Conservation (phyloP, 768 basidiomycete species). For the Sporobolomyces phaffii region DNA sequence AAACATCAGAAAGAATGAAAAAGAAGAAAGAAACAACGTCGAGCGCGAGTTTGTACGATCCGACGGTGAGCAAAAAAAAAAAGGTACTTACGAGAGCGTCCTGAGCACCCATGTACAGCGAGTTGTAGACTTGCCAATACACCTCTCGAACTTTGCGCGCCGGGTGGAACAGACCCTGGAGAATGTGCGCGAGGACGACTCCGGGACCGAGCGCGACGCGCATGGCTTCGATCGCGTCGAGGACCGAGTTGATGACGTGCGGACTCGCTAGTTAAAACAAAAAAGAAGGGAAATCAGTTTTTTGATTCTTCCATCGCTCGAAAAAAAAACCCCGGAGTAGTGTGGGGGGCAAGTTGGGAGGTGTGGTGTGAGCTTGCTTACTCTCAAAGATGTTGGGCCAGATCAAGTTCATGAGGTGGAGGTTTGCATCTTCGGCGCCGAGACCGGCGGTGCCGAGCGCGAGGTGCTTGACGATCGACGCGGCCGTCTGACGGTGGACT, state of each 20-base stretch:
- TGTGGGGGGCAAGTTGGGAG: too few relatives aligned
- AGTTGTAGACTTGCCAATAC: slow-evolving; percentile 59
- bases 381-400: slow-evolving; percentile 97
- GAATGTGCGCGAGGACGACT: slow-evolving; percentile 78
- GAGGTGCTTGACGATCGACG: slow-evolving; percentile 95
- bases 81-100: slow-evolving; percentile 78
- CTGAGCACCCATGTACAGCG: slow-evolving; percentile 74
- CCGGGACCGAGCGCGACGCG: slow-evolving; percentile 91
- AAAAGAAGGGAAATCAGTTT: background rate
- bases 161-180: slow-evolving; percentile 95
- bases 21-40: background rate
- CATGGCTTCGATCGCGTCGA: slow-evolving; percentile 98
- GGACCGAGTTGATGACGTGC: slow-evolving; percentile 94
- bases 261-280: slow-evolving; percentile 76
- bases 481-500: slow-evolving; percentile 95
- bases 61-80: too few relatives aligned
- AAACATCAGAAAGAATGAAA: too few relatives aligned
- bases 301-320: too few relatives aligned
- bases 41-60: background rate
- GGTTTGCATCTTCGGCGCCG: slow-evolving; percentile 95
- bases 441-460: slow-evolving; percentile 94
- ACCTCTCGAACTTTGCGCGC: slow-evolving; percentile 87
- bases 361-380: background rate
- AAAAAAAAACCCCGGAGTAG: too few relatives aligned
- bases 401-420: slow-evolving; percentile 94